phyloP scores from a whole-genome alignment of 2,329 filamentous ascomycete genomes.

The Aspergillus proliferans region DNA sequence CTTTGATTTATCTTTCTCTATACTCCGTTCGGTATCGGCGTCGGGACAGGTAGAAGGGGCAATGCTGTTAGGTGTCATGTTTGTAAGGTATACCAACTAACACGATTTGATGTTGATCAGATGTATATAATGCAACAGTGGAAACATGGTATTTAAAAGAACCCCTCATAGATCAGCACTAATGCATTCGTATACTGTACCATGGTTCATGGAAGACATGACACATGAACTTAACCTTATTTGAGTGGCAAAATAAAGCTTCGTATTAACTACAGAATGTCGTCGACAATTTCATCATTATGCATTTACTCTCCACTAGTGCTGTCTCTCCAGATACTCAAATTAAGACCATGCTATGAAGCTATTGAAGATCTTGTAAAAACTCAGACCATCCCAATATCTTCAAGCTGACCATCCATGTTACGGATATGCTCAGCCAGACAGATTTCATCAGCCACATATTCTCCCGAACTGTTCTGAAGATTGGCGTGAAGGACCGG shows the following conservation, averaged over 20 bases:
- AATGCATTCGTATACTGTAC: not conserved
- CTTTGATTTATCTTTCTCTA: not conserved
- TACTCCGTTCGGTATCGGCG: not conserved
- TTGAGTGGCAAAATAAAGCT: not conserved
- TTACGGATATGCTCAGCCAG: slow-evolving; percentile 10
- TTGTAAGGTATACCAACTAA: not conserved
- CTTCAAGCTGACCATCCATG: slow-evolving; percentile 9
- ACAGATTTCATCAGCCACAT: slow-evolving; percentile 1
- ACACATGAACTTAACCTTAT: not conserved
- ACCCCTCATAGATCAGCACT: not conserved
- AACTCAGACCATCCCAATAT: not conserved
- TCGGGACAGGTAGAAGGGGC: not conserved
- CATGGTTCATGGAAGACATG: not conserved
- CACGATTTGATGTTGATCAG: not conserved
- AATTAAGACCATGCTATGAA: not conserved
- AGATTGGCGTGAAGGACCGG: slow-evolving; percentile 12
- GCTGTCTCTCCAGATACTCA: not conserved
- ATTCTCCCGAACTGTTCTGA: slow-evolving; percentile 5
- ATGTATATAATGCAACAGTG: not conserved
- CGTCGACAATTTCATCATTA: not conserved
- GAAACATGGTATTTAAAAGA: not conserved
- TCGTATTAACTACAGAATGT: not conserved
- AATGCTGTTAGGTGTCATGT: not conserved
- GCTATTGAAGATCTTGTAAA: no score
- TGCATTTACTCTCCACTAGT: not conserved